Percentiles rank a stretch among this genome's conserved stretches.
Conservation (phyloP, 345 rosid genomes). For the Corymbia maculata region DNA sequence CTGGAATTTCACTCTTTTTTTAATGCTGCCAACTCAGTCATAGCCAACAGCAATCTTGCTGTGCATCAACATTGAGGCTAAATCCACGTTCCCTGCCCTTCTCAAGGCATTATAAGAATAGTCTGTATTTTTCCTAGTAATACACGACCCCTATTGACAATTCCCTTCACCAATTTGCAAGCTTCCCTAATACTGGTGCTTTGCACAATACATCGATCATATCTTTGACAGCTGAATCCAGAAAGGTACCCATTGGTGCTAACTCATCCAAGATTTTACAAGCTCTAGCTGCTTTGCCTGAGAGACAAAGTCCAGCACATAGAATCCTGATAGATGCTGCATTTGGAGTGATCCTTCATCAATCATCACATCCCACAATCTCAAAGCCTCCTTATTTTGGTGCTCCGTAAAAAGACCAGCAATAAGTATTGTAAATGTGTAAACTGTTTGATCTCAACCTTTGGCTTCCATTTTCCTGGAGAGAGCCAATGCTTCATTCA, state of each 20-base stretch:
- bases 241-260: constrained; percentile 75
- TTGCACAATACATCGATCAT: constrained; percentile 65
- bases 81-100: constrained; percentile 76
- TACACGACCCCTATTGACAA: constrained; percentile 75
- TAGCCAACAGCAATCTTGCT: constrained; percentile 84
- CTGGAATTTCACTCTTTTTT: constrained; percentile 63
- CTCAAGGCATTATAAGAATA: constrained; percentile 71
- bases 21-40: constrained; percentile 65
- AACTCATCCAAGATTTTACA: constrained; percentile 83
- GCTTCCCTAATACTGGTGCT: constrained; percentile 78
- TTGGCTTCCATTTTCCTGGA: constrained; percentile 73
- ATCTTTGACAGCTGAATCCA: constrained; percentile 75
- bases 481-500: constrained; percentile 52
- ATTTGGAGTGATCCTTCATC: constrained; percentile 81
- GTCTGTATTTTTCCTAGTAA: constrained; percentile 67
- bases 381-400: constrained; percentile 71
- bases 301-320: constrained; percentile 69
- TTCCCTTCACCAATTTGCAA: constrained; percentile 84
- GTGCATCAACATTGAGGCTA: constrained; percentile 84
- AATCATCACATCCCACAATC: constrained; percentile 75
- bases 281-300: constrained; percentile 83
- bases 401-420: constrained; percentile 52
- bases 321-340: constrained; percentile 74
- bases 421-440: constrained; percentile 69
- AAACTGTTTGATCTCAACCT: constrained; percentile 67